Percentiles rank a stretch among this genome's conserved stretches.
Evolutionary conservation across 1,284 basidiomycete species (phyloP).

Genomic region (Melampsora americana): DNA sequence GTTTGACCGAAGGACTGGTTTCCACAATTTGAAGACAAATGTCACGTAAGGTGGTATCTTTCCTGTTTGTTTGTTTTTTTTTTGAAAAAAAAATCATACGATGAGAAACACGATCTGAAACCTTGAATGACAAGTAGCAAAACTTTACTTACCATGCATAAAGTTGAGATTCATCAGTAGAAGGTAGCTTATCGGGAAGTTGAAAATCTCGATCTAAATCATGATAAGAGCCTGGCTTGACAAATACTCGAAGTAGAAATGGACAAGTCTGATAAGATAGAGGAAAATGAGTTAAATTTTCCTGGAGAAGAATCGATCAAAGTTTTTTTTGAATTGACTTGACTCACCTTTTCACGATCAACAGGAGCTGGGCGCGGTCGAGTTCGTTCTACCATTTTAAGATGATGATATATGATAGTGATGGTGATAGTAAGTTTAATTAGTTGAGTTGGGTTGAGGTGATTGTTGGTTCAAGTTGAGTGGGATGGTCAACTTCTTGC

Average conservation of each 20-base stretch:
- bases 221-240: slow-evolving; percentile 33
- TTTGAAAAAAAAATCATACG: no score
- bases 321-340: background rate
- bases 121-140: background rate
- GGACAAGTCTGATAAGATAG: slow-evolving; percentile 32
- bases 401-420: background rate
- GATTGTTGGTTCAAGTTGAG: background rate
- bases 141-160: slow-evolving; percentile 30
- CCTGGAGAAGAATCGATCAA: background rate
- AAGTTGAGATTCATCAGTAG: slow-evolving; percentile 25
- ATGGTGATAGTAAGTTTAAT: background rate
- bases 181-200: slow-evolving; percentile 19
- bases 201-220: slow-evolving; percentile 34
- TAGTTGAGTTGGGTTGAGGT: background rate
- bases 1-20: slow-evolving; percentile 19
- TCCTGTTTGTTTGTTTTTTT: slow-evolving; percentile 4
- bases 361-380: slow-evolving; percentile 12
- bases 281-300: background rate
- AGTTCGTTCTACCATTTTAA: background rate
- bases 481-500: background rate
- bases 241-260: slow-evolving; percentile 35
- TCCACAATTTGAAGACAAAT: slow-evolving; percentile 36
- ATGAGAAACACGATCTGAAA: background rate
- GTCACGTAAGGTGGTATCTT: slow-evolving; percentile 40
- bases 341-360: slow-evolving; percentile 33